phyloP scores from a whole-genome alignment of 306 rosid species.

The Medicago lupulina region DNA sequence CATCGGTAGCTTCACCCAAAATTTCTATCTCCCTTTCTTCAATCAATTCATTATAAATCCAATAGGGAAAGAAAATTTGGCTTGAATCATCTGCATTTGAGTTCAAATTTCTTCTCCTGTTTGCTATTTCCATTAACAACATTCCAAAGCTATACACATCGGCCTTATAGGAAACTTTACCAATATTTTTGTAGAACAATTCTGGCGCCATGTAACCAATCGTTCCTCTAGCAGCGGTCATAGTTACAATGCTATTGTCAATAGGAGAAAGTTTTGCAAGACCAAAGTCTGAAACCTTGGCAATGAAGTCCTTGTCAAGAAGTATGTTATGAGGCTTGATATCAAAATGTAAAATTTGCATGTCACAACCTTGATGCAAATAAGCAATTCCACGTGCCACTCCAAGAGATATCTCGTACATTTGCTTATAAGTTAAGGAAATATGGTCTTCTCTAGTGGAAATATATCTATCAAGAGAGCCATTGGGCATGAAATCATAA shows the following conservation, averaged over 20 bases:
- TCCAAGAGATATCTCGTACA: constrained; percentile 17
- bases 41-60: constrained; percentile 12
- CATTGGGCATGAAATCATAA: constrained; percentile 22
- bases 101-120: not conserved
- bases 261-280: constrained; percentile 3
- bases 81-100: constrained; percentile 13
- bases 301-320: not conserved
- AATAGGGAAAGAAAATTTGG: constrained; percentile 17
- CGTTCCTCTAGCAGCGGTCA: constrained; percentile 17
- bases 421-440: not conserved
- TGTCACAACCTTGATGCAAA: constrained; percentile 28
- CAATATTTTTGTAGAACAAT: constrained; percentile 23
- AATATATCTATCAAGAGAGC: constrained; percentile 8
- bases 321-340: constrained; percentile 27
- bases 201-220: constrained; percentile 29
- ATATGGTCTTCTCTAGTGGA: not conserved
- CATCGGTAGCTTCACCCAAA: not conserved
- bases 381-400: constrained; percentile 7
- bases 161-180: constrained; percentile 1
- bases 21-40: constrained; percentile 16
- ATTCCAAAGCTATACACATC: constrained; percentile 30
- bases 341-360: constrained; percentile 31
- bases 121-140: constrained; percentile 23
- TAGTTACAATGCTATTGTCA: not conserved
- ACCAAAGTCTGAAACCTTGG: constrained; percentile 16